A percentile compares a stretch with the other conserved stretches of the same genome.
phyloP scores from a whole-genome alignment of 257 asterid genomes.

The Solanum sparsipilum region DNA sequence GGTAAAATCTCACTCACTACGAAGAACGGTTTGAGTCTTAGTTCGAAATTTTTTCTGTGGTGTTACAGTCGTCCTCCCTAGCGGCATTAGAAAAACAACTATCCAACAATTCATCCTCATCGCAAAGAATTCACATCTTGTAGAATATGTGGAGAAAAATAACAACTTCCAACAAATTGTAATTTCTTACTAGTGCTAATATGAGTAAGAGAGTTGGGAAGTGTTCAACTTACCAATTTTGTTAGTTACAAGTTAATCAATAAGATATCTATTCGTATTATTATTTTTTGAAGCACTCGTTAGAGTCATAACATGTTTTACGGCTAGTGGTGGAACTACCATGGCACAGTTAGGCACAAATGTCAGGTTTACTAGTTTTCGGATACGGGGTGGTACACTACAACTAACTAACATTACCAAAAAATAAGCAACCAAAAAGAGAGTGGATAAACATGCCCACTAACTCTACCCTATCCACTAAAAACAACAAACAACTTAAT shows the following conservation, averaged over 20 bases:
- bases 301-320: background rate
- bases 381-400: too few species aligned
- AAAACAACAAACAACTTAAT: background rate
- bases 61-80: background rate
- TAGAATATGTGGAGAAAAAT: background rate
- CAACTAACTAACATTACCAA: too few species aligned
- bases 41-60: accelerated
- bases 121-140: background rate
- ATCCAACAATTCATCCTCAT: background rate
- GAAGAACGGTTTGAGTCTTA: too few species aligned
- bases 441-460: too few species aligned
- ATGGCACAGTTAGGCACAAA: background rate
- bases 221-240: too few species aligned
- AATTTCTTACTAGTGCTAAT: background rate
- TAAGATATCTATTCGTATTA: background rate
- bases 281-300: background rate
- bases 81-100: background rate
- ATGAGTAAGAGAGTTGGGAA: background rate
- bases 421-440: too few species aligned
- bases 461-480: background rate
- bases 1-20: too few species aligned
- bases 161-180: background rate
- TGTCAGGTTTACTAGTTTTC: too few species aligned
- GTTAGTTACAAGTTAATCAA: too few species aligned
- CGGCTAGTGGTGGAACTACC: background rate